Evolutionary conservation across 148 eudicot species (phyloP).

Genomic region (Rhododendron williamsianum): DNA sequence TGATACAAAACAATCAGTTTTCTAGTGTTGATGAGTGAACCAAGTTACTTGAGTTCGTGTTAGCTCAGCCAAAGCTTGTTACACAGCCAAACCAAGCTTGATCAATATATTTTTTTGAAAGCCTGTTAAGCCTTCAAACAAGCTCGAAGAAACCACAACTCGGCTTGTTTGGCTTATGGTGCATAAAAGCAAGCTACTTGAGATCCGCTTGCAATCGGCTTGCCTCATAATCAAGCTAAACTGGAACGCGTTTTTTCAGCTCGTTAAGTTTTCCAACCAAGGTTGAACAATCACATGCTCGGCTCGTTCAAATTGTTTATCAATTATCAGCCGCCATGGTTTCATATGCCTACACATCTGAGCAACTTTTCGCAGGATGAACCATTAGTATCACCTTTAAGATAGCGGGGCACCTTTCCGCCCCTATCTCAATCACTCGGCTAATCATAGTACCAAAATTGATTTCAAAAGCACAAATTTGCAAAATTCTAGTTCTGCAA

Average conservation of each 20-base stretch:
- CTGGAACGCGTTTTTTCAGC: background rate
- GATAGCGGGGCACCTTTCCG: background rate
- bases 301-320: background rate
- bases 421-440: background rate
- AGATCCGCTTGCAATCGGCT: background rate
- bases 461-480: background rate
- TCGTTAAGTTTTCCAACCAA: background rate
- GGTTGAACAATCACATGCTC: background rate
- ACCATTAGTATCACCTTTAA: background rate
- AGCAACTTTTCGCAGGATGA: background rate
- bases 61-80: background rate
- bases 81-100: background rate
- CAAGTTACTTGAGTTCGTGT: background rate
- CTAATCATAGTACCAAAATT: background rate
- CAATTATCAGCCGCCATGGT: background rate
- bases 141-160: background rate
- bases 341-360: background rate
- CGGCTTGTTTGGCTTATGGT: background rate
- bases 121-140: background rate
- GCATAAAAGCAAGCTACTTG: background rate
- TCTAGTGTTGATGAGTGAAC: background rate
- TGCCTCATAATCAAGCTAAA: background rate
- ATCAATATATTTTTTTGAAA: background rate
- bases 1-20: background rate
- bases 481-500: background rate